These are phyloP conservation scores for Scheffersomyces ergatensis DNA, from an alignment of 805 yeast genomes.

Conservation along the genomic window DNA sequence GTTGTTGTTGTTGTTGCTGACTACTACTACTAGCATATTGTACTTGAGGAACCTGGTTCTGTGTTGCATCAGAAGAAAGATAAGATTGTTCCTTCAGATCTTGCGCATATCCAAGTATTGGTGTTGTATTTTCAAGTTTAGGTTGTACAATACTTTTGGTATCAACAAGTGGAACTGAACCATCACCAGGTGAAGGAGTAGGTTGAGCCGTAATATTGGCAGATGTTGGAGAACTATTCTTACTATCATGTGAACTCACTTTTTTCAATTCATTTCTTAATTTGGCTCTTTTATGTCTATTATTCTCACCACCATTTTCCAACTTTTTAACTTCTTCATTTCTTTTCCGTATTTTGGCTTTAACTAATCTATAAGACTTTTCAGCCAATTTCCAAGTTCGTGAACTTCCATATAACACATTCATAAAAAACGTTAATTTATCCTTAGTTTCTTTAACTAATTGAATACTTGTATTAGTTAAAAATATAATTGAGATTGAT, in stretches of 20 bases:
- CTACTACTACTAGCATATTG: neutral
- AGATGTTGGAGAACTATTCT: neutral
- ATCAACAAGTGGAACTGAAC: neutral
- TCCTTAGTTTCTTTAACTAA: constrained; percentile 22
- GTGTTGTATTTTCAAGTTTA: no score
- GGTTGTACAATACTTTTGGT: no score
- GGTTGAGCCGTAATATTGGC: neutral
- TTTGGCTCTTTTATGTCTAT: neutral
- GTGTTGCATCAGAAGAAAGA: no score
- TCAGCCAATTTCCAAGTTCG: constrained; percentile 48
- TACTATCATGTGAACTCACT: neutral
- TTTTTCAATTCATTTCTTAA: constrained; percentile 1
- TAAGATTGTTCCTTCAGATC: no score
- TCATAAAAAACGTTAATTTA: constrained; percentile 37
- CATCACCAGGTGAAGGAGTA: neutral
- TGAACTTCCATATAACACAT: constrained; percentile 39
- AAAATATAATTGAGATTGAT: constrained; percentile 40
- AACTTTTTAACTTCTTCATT: constrained; percentile 6
- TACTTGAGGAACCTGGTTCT: no score
- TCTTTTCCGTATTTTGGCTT: constrained; percentile 25
- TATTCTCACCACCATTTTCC: neutral
- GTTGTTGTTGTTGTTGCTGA: neutral
- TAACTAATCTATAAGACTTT: constrained; percentile 41
- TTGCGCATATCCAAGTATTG: no score
- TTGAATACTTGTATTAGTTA: constrained; percentile 27